Base-by-base conservation (phyloP, 2,329 filamentous ascomycete species). In the Colletotrichum siamense region DNA sequence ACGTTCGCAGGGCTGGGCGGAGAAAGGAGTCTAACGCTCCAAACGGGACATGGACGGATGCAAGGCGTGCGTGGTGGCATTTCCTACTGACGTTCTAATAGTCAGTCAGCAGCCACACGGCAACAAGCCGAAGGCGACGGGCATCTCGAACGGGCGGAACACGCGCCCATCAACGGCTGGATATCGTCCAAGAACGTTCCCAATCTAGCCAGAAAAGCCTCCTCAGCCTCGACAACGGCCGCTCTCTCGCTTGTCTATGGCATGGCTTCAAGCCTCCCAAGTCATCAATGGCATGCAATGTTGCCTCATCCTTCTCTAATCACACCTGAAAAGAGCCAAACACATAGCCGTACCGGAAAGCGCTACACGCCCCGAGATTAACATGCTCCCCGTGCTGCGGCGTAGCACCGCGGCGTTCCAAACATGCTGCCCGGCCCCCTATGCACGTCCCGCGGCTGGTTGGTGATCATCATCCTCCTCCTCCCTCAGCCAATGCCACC, bases 41-140 rank as follows among this genome's bases (percentile, higher is more conserved):
- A 36, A 64, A 34, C 34, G 15, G 62, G n/a, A 64, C n/a, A 28
- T 22, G n/a, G 24, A 61, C n/a, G 16, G 52, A 68, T 28, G 73
- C 44, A 73, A 65, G 63, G 64, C 57, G 32, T 36, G 34, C 15
- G 68, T 39, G 64, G 34, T 73, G 44, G 63, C 73, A 68, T 69
- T 49, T 39, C 8, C 55, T 18, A 49, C 70, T 69, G 18, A 69
- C 26, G 70, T 76, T 63, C 64, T 70, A 64, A 76, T 76, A 73
- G 28, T 76, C 73, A 73, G 57, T 76, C 73, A 64, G 73, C 69
- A 76, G 73, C 73, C 69, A 76, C 73, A 55, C 73, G 57, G 69
- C 73, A 73, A 36, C 57, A 24, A 59, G 57, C 73, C 73, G 73
- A 75, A 73, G 67, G 44, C 59, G 57, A 39, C 26, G 61, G 39